Percentiles rank a stretch among this genome's conserved stretches.
Evolutionary conservation across 2,329 filamentous ascomycete species (phyloP).

Genomic region (Colletotrichum limetticola): DNA sequence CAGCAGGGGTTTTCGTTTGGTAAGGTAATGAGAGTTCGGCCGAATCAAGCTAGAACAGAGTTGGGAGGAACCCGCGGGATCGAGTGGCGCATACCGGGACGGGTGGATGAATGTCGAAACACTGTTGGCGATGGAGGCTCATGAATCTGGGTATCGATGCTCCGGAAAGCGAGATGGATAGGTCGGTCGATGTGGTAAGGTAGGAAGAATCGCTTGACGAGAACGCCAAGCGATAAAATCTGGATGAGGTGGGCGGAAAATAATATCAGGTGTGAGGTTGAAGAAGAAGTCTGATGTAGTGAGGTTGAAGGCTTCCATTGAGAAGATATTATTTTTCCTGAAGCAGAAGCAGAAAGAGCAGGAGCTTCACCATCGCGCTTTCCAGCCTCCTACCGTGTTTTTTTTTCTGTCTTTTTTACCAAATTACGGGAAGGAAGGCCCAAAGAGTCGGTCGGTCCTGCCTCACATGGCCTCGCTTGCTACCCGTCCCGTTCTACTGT

Average conservation of each 20-base stretch:
- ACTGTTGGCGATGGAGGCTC: background rate
- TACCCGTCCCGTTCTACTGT: background rate
- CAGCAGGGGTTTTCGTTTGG: background rate
- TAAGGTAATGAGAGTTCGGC: background rate
- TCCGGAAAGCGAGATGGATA: background rate
- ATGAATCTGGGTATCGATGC: background rate
- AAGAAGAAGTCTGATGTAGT: background rate
- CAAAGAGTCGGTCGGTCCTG: background rate
- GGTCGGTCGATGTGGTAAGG: background rate
- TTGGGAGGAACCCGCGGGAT: background rate
- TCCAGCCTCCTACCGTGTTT: background rate
- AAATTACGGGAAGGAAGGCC: background rate
- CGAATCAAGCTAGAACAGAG: background rate
- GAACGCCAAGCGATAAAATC: no score
- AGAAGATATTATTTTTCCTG: background rate
- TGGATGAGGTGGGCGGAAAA: background rate
- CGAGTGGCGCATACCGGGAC: background rate
- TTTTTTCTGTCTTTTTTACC: background rate
- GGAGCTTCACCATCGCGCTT: background rate
- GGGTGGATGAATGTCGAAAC: background rate
- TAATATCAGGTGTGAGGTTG: background rate
- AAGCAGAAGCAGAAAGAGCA: background rate
- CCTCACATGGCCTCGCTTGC: background rate
- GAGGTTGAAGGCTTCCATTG: background rate
- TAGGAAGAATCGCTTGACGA: background rate